phyloP scores from a whole-genome alignment of 2,329 filamentous ascomycete genomes.

The Aspergillus bombycis region DNA sequence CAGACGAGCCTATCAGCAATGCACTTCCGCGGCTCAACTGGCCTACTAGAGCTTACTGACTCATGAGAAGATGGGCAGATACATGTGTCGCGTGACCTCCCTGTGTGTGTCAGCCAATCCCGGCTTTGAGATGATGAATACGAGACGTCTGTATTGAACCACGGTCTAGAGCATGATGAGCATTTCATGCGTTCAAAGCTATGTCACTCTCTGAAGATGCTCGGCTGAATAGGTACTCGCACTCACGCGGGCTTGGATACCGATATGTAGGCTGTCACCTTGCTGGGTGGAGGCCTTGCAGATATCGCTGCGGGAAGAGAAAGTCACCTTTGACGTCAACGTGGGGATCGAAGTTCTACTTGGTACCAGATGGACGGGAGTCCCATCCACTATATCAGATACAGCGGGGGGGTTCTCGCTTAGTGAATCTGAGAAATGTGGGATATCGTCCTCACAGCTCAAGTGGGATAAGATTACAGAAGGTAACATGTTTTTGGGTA shows the following conservation, averaged over 20 bases:
- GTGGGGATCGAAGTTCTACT: no score
- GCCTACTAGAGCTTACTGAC: not conserved
- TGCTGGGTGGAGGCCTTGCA: not conserved
- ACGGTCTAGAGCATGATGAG: not conserved
- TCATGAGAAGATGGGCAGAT: not conserved
- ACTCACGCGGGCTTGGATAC: not conserved
- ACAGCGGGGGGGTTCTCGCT: no score
- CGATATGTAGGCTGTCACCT: not conserved
- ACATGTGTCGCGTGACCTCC: not conserved
- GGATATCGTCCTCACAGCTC: no score
- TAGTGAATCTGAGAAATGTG: no score
- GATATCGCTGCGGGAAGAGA: not conserved
- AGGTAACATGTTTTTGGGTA: no score
- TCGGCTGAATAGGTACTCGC: not conserved
- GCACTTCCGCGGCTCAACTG: not conserved
- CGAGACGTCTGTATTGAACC: not conserved
- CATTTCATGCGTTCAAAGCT: not conserved
- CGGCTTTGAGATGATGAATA: not conserved
- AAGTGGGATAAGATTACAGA: no score
- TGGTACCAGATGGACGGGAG: no score
- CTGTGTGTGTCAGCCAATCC: not conserved
- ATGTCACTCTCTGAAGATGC: not conserved
- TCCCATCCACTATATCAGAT: not conserved
- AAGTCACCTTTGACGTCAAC: not conserved
- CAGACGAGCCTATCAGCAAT: not conserved